Conservation (phyloP, 805 yeast species). For the Maudiozyma turicensis region DNA sequence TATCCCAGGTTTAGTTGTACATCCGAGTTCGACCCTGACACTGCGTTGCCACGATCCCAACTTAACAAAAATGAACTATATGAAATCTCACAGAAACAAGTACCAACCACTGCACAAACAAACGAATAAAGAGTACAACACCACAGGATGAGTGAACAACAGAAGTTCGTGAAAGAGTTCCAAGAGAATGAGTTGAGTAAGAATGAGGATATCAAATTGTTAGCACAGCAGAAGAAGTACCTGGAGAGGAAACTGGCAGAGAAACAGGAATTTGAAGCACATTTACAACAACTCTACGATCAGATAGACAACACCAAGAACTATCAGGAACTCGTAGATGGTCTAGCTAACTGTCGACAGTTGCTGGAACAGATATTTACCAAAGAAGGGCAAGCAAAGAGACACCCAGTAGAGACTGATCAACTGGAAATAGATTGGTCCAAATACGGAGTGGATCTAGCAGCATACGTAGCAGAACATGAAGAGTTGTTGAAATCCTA, state of each 20-base stretch:
- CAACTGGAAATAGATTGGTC: conserved; percentile 15
- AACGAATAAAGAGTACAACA: no score
- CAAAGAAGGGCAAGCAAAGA: conserved; percentile 13
- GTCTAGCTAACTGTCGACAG: conserved; percentile 16
- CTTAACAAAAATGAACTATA: no score
- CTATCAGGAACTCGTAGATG: conserved; percentile 25
- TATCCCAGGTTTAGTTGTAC: no score
- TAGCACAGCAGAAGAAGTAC: conserved; percentile 16
- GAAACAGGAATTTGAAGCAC: conserved; percentile 15
- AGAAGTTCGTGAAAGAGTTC: conserved; percentile 9
- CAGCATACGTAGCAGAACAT: conserved; percentile 14
- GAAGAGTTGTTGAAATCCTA: conserved; percentile 15
- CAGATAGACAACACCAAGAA: conserved; percentile 23
- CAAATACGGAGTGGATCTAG: conserved; percentile 21
- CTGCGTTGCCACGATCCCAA: no score
- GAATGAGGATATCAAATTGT: conserved; percentile 17
- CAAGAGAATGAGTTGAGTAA: conserved; percentile 16
- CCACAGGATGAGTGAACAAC: background rate
- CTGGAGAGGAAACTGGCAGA: conserved; percentile 14
- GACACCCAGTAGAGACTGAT: conserved; percentile 1
- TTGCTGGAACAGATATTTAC: conserved; percentile 25
- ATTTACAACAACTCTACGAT: conserved; percentile 18
- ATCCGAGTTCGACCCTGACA: no score
- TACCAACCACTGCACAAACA: no score
- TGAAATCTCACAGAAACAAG: no score